phyloP scores from a whole-genome alignment of 1,139 yeast species.

The Ogataea hybrid region DNA sequence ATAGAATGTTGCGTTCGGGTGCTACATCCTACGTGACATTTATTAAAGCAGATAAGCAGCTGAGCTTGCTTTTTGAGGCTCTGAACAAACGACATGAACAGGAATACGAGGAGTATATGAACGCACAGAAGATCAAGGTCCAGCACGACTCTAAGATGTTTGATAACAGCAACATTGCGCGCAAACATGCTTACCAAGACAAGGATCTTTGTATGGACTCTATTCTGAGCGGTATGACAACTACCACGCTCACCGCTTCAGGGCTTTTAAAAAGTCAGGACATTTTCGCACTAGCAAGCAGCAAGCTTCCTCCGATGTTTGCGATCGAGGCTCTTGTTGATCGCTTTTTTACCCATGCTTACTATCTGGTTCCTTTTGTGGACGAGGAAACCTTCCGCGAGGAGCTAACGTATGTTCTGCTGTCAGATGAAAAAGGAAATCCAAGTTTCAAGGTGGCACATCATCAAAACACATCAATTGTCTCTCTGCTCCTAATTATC shows the following conservation, averaged over 20 bases:
- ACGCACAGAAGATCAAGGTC: conserved; percentile 20
- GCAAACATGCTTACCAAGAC: conserved; percentile 25
- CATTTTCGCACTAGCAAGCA: conserved; percentile 32
- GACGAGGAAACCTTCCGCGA: conserved; percentile 37
- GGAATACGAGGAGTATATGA: conserved; percentile 23
- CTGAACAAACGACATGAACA: conserved; percentile 29
- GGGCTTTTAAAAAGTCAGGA: conserved; percentile 4
- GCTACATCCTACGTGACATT: conserved; percentile 40
- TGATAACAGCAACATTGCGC: conserved; percentile 6
- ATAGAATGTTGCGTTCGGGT: conserved; percentile 41
- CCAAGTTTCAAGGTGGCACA: conserved; percentile 32
- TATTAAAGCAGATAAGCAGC: conserved; percentile 35
- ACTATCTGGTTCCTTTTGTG: conserved; percentile 37
- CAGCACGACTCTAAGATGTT: conserved; percentile 6
- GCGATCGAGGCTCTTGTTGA: conserved; percentile 35
- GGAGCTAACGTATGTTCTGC: conserved; percentile 33
- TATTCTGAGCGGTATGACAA: neutral
- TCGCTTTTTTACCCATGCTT: conserved; percentile 37
- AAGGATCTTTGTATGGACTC: conserved; percentile 26
- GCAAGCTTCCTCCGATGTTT: conserved; percentile 36
- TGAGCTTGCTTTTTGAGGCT: conserved; percentile 31
- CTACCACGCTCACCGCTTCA: conserved; percentile 2
- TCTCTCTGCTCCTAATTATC: conserved; percentile 36
- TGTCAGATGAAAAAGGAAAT: conserved; percentile 21
- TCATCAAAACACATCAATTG: conserved; percentile 30